Conservation (phyloP, 352 stramenopile species). For the Pythium utonaiense region DNA sequence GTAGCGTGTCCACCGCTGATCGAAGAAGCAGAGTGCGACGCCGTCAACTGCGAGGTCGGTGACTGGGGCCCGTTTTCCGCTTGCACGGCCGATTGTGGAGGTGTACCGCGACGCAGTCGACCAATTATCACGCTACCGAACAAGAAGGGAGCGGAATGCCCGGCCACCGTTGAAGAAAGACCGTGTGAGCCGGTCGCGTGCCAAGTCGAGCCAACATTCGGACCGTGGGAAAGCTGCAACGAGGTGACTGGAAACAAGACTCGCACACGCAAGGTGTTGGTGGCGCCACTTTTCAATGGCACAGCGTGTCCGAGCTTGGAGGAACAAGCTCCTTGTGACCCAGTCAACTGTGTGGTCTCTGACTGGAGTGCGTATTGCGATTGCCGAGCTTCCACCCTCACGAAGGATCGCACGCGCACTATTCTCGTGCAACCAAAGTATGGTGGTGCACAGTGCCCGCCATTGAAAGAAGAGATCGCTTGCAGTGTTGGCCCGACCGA, state of each 20-base stretch:
- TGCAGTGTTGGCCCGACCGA: constrained; percentile 22
- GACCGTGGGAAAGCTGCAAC: constrained; percentile 22
- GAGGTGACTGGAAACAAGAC: constrained; percentile 35
- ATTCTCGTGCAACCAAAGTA: constrained; percentile 36
- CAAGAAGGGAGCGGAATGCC: constrained; percentile 12
- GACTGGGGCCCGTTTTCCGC: constrained; percentile 38
- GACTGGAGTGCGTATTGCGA: constrained; percentile 40
- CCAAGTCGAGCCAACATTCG: constrained; percentile 1
- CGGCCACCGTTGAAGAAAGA: background rate
- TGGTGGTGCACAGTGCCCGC: constrained; percentile 31
- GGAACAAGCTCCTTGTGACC: constrained; percentile 34
- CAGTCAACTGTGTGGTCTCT: constrained; percentile 44
- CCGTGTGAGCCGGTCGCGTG: constrained; percentile 7
- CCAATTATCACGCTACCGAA: constrained; percentile 4
- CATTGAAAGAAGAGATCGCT: constrained; percentile 8
- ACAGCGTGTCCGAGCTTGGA: constrained; percentile 24
- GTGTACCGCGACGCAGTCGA: constrained; percentile 30
- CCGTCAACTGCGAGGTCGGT: constrained; percentile 34
- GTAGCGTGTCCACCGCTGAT: constrained; percentile 22
- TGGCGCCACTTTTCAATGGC: constrained; percentile 35
- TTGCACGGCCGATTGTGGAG: constrained; percentile 27
- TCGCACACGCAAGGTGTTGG: constrained; percentile 24
- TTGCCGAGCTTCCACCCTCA: constrained; percentile 37
- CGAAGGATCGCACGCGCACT: constrained; percentile 41
- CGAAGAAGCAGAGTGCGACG: constrained; percentile 27